Evolutionary conservation across 768 basidiomycete species (phyloP), one percentile per base, ranked within the genome.

Genomic region (Mycena rebaudengoi): DNA sequence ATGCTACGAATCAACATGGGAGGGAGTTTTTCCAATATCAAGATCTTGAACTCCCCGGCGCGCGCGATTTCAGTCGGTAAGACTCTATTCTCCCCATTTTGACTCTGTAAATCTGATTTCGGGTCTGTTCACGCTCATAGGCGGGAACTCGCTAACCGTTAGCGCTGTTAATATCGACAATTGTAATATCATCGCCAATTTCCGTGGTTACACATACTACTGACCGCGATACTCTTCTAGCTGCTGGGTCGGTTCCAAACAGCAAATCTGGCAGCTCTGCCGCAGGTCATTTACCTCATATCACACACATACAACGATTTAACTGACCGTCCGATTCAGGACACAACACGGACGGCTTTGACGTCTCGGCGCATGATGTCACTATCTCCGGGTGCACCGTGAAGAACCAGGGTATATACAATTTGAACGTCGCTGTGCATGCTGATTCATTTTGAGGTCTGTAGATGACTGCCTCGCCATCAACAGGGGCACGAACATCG

Each of bases 311-410:
- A n/a, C n/a, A n/a, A n/a, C n/a, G n/a, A n/a, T n/a, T n/a, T n/a
- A n/a, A n/a, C n/a, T n/a, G n/a, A n/a, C n/a, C n/a, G n/a, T n/a
- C n/a, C n/a, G n/a, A 5, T 7, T 10, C n/a, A 46, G 71, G 67
- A 30, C 48, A 40, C 23, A 72, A 72, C 29, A 72, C 71, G 7
- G 71, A 72, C 37, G 69, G 71, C 4, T 72, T 72, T 55, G 71
- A 70, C 45, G 65, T 69, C 20, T 59, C 62, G 13, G 69, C 67
- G 0, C 64, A 67, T 46, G 43, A 66, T 29, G 62, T 72, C 7
- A 66, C 49, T 4, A 68, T 72, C 28, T 30, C 55, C 21, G 40
- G 41, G 18, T 66, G 61, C 39, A 61, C 56, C 11, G 65, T 69
- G 11, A 26, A 57, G 12, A 71, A 71, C 52, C 70, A 71, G 57